Base-by-base conservation (phyloP, 2,329 filamentous ascomycete genomes). In the Metarhizium sp. region DNA sequence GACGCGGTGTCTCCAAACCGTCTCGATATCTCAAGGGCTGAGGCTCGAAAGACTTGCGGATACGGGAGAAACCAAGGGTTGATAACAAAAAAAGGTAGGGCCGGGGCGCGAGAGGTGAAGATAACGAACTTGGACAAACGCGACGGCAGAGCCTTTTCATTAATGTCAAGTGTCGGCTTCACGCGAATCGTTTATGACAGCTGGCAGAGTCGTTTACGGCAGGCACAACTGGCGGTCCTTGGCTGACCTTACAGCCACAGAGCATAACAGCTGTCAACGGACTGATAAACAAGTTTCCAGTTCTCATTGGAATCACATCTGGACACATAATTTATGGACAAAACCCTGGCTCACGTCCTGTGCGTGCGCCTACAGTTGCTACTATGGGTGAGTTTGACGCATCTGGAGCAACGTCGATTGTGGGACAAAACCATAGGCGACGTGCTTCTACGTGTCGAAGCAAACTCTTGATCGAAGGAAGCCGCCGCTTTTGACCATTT, bases 161-260 rank as follows among this genome's bases (percentile, higher is more conserved):
- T 11, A 29, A 29, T 48, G 45, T 30, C 45, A 48, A 46, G 47
- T 56, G 55, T 48, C 42, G 50, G 40, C 51, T 50, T n/a, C 18
- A 53, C 47, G 51, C 40, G 47, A 53, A 52, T 50, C n/a, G 29
- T 50, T 18, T 49, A 20, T 52, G 45, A 6, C 45, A 48, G 45
- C 45, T 30, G 45, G 45, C 45, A 30, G 25, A 53, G 46, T 32
- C 6, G 46, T 53, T 50, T 30, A 53, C 46, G 30, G 47, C 38
- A 53, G 51, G 55, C 55, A 53, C 51, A 46, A 56, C 38, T 46
- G 46, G 45, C 47, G n/a, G 30, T n/a, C n/a, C 13, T 30, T 50
- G 47, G 25, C 46, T 20, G 18, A 40, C 30, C 20, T 30, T 0
- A 30, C 2, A 13, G 45, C 8, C 16, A 29, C 30, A 42, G 18